Base-by-base conservation (phyloP, 768 basidiomycete species). In the Phaeolepiota aurea region DNA sequence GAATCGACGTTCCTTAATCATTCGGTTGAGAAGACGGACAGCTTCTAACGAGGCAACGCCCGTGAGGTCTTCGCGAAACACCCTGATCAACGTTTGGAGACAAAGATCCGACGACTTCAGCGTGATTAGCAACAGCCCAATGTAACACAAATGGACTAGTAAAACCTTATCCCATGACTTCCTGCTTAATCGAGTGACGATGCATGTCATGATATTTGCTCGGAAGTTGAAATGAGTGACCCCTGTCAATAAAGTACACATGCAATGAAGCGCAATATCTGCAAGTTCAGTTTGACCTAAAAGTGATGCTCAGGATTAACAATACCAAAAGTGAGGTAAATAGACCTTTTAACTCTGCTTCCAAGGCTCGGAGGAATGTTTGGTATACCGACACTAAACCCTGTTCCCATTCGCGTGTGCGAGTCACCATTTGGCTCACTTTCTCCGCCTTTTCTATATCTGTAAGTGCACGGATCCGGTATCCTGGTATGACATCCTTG, bases 211-310 rank as follows among this genome's bases (percentile, higher is more conserved):
- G 50, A 99, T 74, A 65, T 98, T 96, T 48, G 77, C 71, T 33
- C 87, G 79, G 60, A 97, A 98, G 65, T 98, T 99, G 78, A 99
- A 99, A 63, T 98, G 92, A 11, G 89, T 86, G 46, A 81, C 77
- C 54, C 89, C 82, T 14, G 73, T 71, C 18, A 91, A 66, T 32
- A 98, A 70, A 3, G 82, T 82, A 62, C 92, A 93, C 74, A 98
- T 83, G 61, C 83, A 89, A 54, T 77, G 82, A 40, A 98, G 69
- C 36, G 83, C 77, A 5, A 80, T 59, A 39, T 82, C 78, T 18
- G 78, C 68, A 13, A 92, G 61, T 38, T 79, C 78, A 41, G 67
- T 76, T 49, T 74, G 84, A 25, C 66, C 82, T 90, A 48, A 31
- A 52, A 49, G 45, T 54, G n/a, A 42, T 42, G 44, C 45, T 46